Evolutionary conservation across 495 filamentous ascomycete genomes (phyloP).

Genomic region (Podospora anserina): DNA sequence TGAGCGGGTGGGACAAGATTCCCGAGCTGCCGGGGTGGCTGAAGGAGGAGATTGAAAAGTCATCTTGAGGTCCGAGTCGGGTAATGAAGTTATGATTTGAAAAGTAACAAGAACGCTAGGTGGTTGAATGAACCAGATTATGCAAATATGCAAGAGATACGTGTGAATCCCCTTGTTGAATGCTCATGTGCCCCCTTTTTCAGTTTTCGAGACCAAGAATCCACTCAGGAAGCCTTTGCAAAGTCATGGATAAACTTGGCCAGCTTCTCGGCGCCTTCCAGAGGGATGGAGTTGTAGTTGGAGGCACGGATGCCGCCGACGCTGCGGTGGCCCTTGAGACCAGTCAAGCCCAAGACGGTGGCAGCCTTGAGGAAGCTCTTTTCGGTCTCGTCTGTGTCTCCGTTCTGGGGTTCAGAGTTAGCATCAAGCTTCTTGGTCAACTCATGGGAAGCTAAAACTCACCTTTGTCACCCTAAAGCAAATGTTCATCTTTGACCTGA

Average conservation of each 20-base stretch:
- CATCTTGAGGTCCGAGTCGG: neutral
- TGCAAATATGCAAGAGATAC: neutral
- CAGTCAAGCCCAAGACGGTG: conserved; percentile 57
- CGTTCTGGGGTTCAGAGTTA: conserved; percentile 36
- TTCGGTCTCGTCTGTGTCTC: conserved; percentile 59
- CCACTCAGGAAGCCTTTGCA: conserved; percentile 36
- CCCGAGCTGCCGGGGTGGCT: conserved; percentile 57
- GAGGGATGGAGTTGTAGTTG: conserved; percentile 64
- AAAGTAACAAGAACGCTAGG: neutral
- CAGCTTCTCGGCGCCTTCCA: conserved; percentile 57
- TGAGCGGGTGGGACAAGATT: conserved; percentile 54
- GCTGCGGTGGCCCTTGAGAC: conserved; percentile 78
- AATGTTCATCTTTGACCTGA: conserved; percentile 85
- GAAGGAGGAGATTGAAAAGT: conserved; percentile 40
- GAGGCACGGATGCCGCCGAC: conserved; percentile 67
- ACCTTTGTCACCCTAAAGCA: conserved; percentile 71
- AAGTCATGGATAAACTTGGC: conserved; percentile 57
- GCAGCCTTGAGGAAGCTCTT: conserved; percentile 75
- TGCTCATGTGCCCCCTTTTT: neutral
- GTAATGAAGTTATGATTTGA: neutral
- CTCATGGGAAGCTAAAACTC: conserved; percentile 8
- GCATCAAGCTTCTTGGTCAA: neutral
- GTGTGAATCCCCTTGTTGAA: conserved; percentile 2
- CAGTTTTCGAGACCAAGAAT: neutral
- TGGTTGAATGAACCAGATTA: conserved; percentile 16